phyloP scores from a whole-genome alignment of 768 basidiomycete species.

The Sutorius australiensis region DNA sequence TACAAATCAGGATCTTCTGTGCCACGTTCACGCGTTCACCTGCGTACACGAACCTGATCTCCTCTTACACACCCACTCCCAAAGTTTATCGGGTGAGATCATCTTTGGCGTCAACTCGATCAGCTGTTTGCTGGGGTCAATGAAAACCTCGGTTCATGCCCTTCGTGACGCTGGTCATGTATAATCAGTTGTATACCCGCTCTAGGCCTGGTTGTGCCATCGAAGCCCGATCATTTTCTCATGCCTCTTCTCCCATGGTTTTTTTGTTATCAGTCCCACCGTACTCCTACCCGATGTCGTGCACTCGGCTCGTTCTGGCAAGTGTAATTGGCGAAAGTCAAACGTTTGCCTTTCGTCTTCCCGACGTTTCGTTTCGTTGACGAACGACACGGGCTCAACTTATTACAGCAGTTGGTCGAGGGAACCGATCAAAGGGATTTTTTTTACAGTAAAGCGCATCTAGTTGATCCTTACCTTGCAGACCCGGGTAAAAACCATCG shows the following conservation, averaged over 20 bases:
- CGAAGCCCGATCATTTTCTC: not conserved
- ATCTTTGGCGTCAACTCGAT: constrained; percentile 3
- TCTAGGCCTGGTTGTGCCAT: not conserved
- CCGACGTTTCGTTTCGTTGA: not conserved
- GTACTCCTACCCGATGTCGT: not conserved
- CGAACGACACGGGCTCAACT: not conserved
- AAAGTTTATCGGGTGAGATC: not conserved
- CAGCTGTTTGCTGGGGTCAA: constrained; percentile 4
- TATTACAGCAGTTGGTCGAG: not conserved
- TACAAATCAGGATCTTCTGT: not conserved
- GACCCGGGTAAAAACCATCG: not conserved
- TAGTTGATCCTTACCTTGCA: not conserved
- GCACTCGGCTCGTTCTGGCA: not conserved
- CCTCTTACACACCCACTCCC: not conserved
- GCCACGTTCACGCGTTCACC: not conserved
- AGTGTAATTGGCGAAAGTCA: not conserved
- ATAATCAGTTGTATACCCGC: not conserved
- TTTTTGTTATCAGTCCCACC: not conserved
- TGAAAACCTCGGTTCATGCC: not conserved
- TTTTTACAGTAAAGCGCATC: not conserved
- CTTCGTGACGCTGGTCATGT: not conserved
- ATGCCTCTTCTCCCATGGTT: constrained; percentile 6
- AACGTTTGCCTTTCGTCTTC: not conserved
- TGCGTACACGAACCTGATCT: not conserved
- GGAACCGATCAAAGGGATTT: too few relatives aligned